Conservation (phyloP, 2,329 filamentous ascomycete species). For the Tympanopsis confertula region DNA sequence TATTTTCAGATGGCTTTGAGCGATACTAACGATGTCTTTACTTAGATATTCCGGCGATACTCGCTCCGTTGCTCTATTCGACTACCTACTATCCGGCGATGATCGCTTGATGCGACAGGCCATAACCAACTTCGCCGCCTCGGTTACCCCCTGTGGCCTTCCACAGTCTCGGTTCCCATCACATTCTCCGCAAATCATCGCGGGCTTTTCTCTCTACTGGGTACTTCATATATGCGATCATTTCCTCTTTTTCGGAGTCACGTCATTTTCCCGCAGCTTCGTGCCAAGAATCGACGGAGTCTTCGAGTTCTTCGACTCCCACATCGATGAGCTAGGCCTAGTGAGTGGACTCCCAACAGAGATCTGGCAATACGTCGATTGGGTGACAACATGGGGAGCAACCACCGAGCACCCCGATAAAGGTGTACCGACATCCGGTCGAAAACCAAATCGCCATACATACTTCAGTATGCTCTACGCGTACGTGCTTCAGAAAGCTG, state of each 20-base stretch:
- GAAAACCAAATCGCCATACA: constrained; percentile 16
- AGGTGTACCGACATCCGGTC: constrained; percentile 18
- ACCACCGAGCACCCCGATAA: constrained; percentile 17
- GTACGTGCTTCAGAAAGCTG: constrained; percentile 14
- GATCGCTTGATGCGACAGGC: constrained; percentile 12
- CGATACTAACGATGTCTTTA: not conserved
- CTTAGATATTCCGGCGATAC: constrained; percentile 10
- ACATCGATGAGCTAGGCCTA: constrained; percentile 13
- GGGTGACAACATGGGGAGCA: constrained; percentile 5
- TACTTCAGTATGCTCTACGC: constrained; percentile 22
- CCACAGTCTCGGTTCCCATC: constrained; percentile 12
- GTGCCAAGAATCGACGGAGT: constrained; percentile 12
- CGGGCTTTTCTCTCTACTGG: constrained; percentile 13
- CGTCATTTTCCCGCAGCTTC: constrained; percentile 8
- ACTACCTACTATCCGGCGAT: constrained; percentile 13
- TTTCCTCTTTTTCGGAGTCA: constrained; percentile 11
- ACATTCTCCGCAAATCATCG: constrained; percentile 11
- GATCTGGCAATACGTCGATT: constrained; percentile 12
- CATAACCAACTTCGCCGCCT: constrained; percentile 8
- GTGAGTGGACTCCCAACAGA: constrained; percentile 11
- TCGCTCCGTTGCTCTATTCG: constrained; percentile 10
- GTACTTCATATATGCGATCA: constrained; percentile 12
- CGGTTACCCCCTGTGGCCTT: constrained; percentile 8
- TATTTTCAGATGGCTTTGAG: not conserved
- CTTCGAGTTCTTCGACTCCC: constrained; percentile 17